A percentile compares a stretch with the other conserved stretches of the same genome.
phyloP scores from a whole-genome alignment of 2,329 filamentous ascomycete species.

The Phialocephala sp. region DNA sequence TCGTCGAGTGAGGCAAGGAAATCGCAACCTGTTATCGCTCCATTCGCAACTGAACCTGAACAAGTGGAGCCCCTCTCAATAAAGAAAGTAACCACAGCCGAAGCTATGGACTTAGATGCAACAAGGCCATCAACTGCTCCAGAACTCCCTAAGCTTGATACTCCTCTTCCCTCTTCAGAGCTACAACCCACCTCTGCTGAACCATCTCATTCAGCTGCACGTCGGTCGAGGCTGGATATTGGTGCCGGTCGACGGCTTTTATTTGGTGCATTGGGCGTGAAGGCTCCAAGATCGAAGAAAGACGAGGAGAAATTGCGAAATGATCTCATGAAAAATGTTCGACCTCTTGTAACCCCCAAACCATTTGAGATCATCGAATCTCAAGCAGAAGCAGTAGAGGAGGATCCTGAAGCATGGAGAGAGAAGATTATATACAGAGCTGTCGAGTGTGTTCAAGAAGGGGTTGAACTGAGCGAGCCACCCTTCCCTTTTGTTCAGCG shows the following conservation, averaged over 20 bases:
- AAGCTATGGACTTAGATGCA: constrained; percentile 5
- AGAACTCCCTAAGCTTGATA: constrained; percentile 13
- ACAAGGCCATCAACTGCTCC: constrained; percentile 10
- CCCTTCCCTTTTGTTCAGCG: constrained; percentile 90
- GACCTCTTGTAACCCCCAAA: constrained; percentile 46
- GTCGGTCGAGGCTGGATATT: constrained; percentile 53
- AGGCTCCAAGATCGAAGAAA: constrained; percentile 69
- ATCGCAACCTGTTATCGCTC: neutral
- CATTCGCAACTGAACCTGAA: neutral
- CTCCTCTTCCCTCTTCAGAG: constrained; percentile 10
- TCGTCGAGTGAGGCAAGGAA: neutral
- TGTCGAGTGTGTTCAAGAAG: constrained; percentile 82
- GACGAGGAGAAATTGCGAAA: constrained; percentile 69
- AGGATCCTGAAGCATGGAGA: constrained; percentile 71
- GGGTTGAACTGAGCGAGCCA: constrained; percentile 71
- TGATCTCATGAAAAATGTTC: constrained; percentile 62
- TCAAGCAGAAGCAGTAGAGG: constrained; percentile 43
- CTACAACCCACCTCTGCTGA: constrained; percentile 22
- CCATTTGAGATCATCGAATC: constrained; percentile 22
- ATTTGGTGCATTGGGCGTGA: constrained; percentile 74
- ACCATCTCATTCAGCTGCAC: constrained; percentile 24
- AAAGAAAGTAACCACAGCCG: neutral
- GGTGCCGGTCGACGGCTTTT: constrained; percentile 70
- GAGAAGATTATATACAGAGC: constrained; percentile 75
- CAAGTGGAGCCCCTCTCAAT: neutral